Evolutionary conservation across 495 filamentous ascomycete species (phyloP).

Genomic region (Aspergillus bridgeri): DNA sequence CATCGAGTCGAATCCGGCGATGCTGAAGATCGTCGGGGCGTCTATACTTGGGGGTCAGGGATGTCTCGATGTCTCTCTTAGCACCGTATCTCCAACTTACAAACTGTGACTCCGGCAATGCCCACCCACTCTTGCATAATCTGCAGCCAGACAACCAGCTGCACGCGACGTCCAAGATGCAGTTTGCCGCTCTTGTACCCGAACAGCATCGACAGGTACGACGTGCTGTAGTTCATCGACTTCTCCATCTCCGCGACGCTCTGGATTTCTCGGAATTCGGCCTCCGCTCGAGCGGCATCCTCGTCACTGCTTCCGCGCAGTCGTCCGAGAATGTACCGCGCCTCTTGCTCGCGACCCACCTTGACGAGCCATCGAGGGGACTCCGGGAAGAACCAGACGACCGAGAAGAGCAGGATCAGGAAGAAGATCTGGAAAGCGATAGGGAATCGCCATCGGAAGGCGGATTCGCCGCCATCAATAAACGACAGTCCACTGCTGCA

Average conservation of each 20-base stretch:
- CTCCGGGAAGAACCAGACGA: conserved; percentile 62
- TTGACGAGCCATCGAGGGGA: conserved; percentile 65
- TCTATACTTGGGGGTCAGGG: conserved; percentile 21
- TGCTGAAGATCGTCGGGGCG: conserved; percentile 63
- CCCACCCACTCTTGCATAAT: conserved; percentile 74
- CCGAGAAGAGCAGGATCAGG: conserved; percentile 45
- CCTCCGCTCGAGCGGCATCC: conserved; percentile 51
- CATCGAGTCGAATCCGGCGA: conserved; percentile 57
- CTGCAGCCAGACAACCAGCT: conserved; percentile 68
- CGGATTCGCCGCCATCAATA: conserved; percentile 51
- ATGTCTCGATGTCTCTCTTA: neutral
- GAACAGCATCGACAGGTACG: conserved; percentile 62
- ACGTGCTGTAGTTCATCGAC: conserved; percentile 46
- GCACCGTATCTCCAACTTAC: conserved; percentile 21
- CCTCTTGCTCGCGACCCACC: conserved; percentile 58
- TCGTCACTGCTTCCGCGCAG: conserved; percentile 57
- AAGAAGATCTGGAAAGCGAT: conserved; percentile 70
- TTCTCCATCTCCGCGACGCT: conserved; percentile 56
- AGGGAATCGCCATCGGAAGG: conserved; percentile 65
- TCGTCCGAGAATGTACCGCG: conserved; percentile 57
- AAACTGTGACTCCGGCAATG: conserved; percentile 69
- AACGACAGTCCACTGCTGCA: conserved; percentile 50
- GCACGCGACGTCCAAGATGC: conserved; percentile 62
- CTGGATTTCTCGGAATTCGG: conserved; percentile 62
- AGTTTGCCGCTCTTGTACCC: conserved; percentile 60